A percentile compares a stretch with the other conserved stretches of the same genome.
Evolutionary conservation across 805 yeast genomes (phyloP).

Genomic region (Ogataea pignaliae): DNA sequence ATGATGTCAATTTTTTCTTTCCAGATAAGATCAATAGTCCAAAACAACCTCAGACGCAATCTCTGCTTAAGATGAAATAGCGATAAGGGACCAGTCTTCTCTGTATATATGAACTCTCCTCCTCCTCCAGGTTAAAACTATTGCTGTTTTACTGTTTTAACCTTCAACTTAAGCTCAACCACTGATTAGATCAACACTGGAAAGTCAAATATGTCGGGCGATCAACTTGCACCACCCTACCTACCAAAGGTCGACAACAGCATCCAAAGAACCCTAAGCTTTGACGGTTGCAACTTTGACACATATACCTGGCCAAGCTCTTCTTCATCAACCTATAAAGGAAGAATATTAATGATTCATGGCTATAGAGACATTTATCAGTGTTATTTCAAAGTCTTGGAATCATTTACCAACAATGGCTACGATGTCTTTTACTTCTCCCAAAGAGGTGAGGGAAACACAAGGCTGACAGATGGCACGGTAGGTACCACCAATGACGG

Average conservation of each 20-base stretch:
- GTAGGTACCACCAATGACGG: constrained; percentile 56
- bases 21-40: too few species aligned
- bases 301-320: constrained; percentile 17
- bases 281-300: constrained; percentile 19
- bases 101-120: too few species aligned
- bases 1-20: too few species aligned
- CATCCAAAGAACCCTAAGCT: constrained; percentile 4
- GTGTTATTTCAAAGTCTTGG: constrained; percentile 49
- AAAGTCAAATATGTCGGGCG: too few species aligned
- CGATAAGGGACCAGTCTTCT: too few species aligned
- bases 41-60: too few species aligned
- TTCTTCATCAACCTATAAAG: constrained; percentile 31
- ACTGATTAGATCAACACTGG: too few species aligned
- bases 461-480: constrained; percentile 44
- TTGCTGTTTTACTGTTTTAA: too few species aligned
- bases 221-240: constrained; percentile 6
- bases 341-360: constrained; percentile 58
- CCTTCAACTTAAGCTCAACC: too few species aligned
- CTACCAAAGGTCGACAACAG: constrained; percentile 6
- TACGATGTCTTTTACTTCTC: constrained; percentile 66
- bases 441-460: constrained; percentile 73
- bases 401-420: constrained; percentile 46
- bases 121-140: too few species aligned
- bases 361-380: constrained; percentile 63
- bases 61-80: too few species aligned